Percentiles rank a stretch among this genome's conserved stretches.
These are phyloP conservation scores for Xylaria polymorpha DNA, from an alignment of 2,329 filamentous ascomycete species.

Conservation along the genomic window DNA sequence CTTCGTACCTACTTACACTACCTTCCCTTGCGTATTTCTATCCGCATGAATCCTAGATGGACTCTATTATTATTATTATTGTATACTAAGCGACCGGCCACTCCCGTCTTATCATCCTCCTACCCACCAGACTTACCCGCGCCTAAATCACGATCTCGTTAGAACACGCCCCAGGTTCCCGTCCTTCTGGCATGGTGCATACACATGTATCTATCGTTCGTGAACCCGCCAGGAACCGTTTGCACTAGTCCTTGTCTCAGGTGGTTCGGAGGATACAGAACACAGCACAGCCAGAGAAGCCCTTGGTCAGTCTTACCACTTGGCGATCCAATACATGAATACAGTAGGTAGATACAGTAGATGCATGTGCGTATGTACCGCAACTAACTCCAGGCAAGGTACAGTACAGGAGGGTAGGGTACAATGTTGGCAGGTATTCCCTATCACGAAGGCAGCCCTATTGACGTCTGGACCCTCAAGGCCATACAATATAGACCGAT, in stretches of 20 bases:
- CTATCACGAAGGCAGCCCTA: slow-evolving; percentile 34
- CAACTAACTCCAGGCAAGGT: slow-evolving; percentile 28
- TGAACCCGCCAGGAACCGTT: slow-evolving; percentile 35
- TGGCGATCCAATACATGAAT: slow-evolving; percentile 35
- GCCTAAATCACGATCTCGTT: slow-evolving; percentile 36
- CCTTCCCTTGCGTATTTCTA: slow-evolving; percentile 1
- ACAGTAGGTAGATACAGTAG: background rate
- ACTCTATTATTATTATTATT: slow-evolving; percentile 18
- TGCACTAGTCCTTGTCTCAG: slow-evolving; percentile 36
- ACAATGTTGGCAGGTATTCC: slow-evolving; percentile 10
- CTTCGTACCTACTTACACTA: too few species aligned
- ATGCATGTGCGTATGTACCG: slow-evolving; percentile 31
- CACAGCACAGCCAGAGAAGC: slow-evolving; percentile 6
- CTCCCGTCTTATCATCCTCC: slow-evolving; percentile 32
- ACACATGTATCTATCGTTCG: slow-evolving; percentile 32
- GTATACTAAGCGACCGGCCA: slow-evolving; percentile 31
- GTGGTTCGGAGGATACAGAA: slow-evolving; percentile 34
- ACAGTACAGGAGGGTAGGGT: slow-evolving; percentile 7
- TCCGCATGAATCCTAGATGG: background rate
- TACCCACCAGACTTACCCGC: slow-evolving; percentile 22
- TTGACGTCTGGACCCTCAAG: slow-evolving; percentile 30
- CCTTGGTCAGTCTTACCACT: slow-evolving; percentile 30
- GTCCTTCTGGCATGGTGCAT: slow-evolving; percentile 21
- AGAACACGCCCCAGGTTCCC: slow-evolving; percentile 25
- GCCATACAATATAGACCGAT: slow-evolving; percentile 11